phyloP scores from a whole-genome alignment of 495 filamentous ascomycete genomes.

The Penicillium ochrochloron region DNA sequence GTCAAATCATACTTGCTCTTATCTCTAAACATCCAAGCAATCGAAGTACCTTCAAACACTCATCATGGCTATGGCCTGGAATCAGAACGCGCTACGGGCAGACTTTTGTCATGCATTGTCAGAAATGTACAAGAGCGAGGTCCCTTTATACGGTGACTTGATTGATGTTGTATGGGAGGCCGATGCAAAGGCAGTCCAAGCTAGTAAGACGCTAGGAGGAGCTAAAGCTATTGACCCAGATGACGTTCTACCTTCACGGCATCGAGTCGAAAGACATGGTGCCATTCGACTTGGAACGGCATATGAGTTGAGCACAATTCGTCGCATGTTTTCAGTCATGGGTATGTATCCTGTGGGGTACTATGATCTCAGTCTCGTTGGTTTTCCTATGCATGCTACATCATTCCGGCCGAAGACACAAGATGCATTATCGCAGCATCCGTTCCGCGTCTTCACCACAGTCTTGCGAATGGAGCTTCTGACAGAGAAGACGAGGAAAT shows the following conservation, averaged over 20 bases:
- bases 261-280: conserved; percentile 48
- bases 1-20: not conserved
- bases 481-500: conserved; percentile 29
- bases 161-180: conserved; percentile 40
- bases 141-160: conserved; percentile 46
- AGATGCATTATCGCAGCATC: conserved; percentile 36
- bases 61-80: conserved; percentile 26
- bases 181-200: conserved; percentile 32
- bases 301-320: conserved; percentile 42
- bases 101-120: conserved; percentile 44
- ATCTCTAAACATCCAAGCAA: not conserved
- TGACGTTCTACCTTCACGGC: conserved; percentile 34
- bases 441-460: conserved; percentile 52
- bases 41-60: not conserved
- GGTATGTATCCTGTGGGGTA: conserved; percentile 52
- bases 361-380: conserved; percentile 46
- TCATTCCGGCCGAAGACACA: conserved; percentile 41
- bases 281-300: conserved; percentile 49
- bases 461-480: conserved; percentile 44
- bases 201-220: conserved; percentile 16
- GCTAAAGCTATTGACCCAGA: conserved; percentile 27
- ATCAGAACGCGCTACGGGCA: conserved; percentile 36
- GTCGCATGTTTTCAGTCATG: conserved; percentile 46
- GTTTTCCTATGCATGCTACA: conserved; percentile 51
- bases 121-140: conserved; percentile 46